These are phyloP conservation scores for Amniculicola lignicola DNA, from an alignment of 495 filamentous ascomycete genomes.

Conservation along the genomic window DNA sequence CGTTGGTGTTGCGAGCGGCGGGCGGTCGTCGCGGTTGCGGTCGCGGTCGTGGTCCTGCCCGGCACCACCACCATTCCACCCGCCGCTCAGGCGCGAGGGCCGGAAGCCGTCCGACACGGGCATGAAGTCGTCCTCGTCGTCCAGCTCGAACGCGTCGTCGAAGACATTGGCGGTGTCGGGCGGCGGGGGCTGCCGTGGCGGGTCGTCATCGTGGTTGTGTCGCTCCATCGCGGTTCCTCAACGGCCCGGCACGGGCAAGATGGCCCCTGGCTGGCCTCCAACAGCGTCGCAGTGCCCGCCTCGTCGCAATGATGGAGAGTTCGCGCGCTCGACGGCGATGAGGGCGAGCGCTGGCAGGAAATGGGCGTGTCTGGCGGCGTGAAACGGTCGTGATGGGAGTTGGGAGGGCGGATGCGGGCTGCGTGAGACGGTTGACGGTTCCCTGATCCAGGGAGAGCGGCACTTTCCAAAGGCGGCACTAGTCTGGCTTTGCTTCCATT, in stretches of 20 bases:
- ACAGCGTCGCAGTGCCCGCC: neutral
- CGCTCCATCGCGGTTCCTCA: conserved; percentile 30
- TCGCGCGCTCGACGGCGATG: conserved; percentile 1
- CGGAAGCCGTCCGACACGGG: conserved; percentile 40
- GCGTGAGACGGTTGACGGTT: conserved; percentile 9
- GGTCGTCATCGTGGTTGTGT: conserved; percentile 27
- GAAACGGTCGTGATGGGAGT: conserved; percentile 7
- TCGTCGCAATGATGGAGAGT: conserved; percentile 1
- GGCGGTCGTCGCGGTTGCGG: conserved; percentile 13
- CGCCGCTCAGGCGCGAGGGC: conserved; percentile 8
- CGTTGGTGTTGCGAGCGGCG: conserved; percentile 1
- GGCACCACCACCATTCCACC: neutral
- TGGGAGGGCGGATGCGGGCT: conserved; percentile 1
- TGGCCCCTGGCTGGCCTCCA: conserved; percentile 4
- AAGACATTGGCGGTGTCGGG: conserved; percentile 39
- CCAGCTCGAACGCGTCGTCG: conserved; percentile 43
- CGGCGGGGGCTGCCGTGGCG: neutral
- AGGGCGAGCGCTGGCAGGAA: conserved; percentile 2
- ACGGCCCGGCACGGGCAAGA: conserved; percentile 1
- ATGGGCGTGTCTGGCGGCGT: neutral
- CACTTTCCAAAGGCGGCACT: conserved; percentile 26
- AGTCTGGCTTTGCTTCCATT: conserved; percentile 13
- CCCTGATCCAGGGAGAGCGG: conserved; percentile 2
- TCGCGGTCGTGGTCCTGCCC: conserved; percentile 2
- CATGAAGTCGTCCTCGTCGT: conserved; percentile 34